These are phyloP conservation scores for Blastocladiella emersonii DNA, from an alignment of 371 early-diverging fungal genomes.

Conservation along the genomic window DNA sequence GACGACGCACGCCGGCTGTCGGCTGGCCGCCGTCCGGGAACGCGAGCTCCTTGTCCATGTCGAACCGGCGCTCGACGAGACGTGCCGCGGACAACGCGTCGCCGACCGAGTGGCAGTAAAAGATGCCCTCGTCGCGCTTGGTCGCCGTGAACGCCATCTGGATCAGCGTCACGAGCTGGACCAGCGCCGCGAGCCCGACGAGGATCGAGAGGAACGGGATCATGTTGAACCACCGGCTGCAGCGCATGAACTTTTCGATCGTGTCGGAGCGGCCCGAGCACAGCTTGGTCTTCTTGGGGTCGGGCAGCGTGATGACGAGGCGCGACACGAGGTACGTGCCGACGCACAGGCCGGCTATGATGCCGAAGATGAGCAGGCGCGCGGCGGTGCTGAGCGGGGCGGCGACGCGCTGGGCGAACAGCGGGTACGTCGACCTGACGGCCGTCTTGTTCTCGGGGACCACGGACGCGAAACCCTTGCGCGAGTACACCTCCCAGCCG, in stretches of 20 bases:
- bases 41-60: background rate
- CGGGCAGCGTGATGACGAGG: background rate
- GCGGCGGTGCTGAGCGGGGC: background rate
- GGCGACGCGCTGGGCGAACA: background rate
- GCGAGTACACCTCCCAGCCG: background rate
- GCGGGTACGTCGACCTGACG: background rate
- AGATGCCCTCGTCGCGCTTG: background rate
- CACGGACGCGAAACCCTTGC: background rate
- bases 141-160: too few species aligned
- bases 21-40: background rate
- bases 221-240: background rate
- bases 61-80: background rate
- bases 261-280: background rate
- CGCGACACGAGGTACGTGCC: background rate
- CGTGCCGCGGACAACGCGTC: too few species aligned
- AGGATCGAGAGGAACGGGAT: background rate
- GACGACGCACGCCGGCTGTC: background rate
- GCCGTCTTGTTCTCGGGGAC: background rate
- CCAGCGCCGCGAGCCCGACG: background rate
- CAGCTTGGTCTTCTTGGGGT: background rate
- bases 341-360: background rate
- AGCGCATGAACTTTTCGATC: background rate
- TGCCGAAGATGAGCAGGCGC: background rate
- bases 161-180: background rate
- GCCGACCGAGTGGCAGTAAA: background rate